Base-by-base conservation (phyloP, 2,329 filamentous ascomycete species). In the Paraphoma sp. region DNA sequence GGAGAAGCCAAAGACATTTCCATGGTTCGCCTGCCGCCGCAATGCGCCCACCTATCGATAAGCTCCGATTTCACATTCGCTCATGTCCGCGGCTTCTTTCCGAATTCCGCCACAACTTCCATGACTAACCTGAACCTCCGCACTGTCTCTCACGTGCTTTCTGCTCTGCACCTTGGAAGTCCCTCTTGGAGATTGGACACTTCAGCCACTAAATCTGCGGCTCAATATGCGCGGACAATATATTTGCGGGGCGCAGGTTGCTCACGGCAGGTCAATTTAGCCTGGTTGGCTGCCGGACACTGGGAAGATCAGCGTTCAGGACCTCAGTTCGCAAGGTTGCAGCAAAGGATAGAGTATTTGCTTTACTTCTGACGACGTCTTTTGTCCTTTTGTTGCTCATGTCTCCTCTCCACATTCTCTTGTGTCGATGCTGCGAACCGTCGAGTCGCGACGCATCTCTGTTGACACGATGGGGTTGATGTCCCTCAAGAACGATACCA, bases 31-130 rank as follows among this genome's bases (percentile, higher is more conserved):
- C 56, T 48, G 50, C 57, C 56, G 60, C 53, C 56, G 60, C 53
- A 54, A 59, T 51, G 58, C 57, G 57, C 58, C 57, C 45, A 43
- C 68, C 64, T 72, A 74, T 73, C 71, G 70, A 72, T 72, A 72
- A 68, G 69, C 54, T 45, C 46, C 30, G 51, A 66, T 68, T 65
- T 63, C 64, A 58, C 58, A 58, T 45, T 57, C 45, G 47, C 48
- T 56, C 56, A 48, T 49, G 57, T 61, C 67, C 62, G 64, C 68
- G 58, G 67, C 63, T 29, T 57, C 56, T 58, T 60, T 45, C 62
- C 59, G 45, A 55, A 60, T 59, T 51, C 50, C 54, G 63, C 67
- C 68, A 65, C 68, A 45, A 30, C 18, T 33, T 50, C 53, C 43
- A 28, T 31, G 17, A 8, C 46, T 56, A 46, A 36, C 56, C 40